phyloP scores from a whole-genome alignment of 768 basidiomycete genomes.

The Agaricus sinodeliciosus region DNA sequence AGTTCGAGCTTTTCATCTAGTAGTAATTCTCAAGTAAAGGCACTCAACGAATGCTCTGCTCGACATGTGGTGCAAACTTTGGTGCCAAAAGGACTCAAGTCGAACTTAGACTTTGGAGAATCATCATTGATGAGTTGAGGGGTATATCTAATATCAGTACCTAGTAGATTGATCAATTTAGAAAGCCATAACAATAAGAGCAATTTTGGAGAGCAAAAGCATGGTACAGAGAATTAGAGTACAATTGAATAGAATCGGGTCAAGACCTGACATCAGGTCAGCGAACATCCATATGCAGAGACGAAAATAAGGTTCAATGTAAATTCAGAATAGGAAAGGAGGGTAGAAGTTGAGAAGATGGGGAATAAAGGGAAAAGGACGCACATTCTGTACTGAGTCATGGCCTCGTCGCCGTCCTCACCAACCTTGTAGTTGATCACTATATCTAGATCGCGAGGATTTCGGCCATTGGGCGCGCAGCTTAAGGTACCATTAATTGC shows the following conservation, averaged over 20 bases:
- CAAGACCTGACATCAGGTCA: constrained; percentile 74
- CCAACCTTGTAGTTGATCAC: constrained; percentile 58
- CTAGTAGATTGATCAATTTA: neutral
- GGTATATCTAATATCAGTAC: constrained; percentile 2
- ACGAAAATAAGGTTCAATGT: constrained; percentile 3
- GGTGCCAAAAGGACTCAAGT: neutral
- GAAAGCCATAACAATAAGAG: constrained; percentile 1
- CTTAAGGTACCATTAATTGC: constrained; percentile 62
- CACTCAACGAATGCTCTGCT: too few relatives aligned
- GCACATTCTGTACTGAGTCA: constrained; percentile 82
- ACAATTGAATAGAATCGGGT: constrained; percentile 26
- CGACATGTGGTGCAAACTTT: neutral
- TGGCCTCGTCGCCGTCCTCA: constrained; percentile 24
- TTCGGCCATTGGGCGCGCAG: constrained; percentile 86
- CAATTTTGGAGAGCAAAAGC: neutral
- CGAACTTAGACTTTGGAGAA: neutral
- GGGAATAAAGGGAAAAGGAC: constrained; percentile 30
- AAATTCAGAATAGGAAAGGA: neutral
- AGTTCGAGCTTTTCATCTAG: too few relatives aligned
- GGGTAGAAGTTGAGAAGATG: constrained; percentile 10
- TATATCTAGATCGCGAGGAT: constrained; percentile 96
- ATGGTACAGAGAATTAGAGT: neutral
- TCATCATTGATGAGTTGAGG: neutral
- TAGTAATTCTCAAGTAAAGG: too few relatives aligned
- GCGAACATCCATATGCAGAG: constrained; percentile 32